Evolutionary conservation across 2,329 filamentous ascomycete species (phyloP).

Genomic region (Fusarium miscanthi): DNA sequence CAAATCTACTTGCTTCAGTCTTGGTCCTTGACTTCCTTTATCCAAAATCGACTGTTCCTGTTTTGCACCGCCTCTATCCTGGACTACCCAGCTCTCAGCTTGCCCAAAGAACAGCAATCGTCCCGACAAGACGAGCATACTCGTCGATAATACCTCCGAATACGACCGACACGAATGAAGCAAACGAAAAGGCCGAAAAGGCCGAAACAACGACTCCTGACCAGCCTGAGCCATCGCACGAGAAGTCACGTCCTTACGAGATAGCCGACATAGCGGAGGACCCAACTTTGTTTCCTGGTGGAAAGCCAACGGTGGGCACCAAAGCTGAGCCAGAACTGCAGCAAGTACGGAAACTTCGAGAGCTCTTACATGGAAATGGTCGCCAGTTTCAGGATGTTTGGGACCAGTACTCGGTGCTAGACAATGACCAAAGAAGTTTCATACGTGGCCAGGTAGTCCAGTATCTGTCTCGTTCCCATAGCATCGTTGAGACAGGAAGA

Average conservation of each 20-base stretch:
- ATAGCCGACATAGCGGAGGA: neutral
- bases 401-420: slow-evolving; percentile 55
- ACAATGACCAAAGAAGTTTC: slow-evolving; percentile 44
- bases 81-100: slow-evolving; percentile 41
- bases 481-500: slow-evolving; percentile 58
- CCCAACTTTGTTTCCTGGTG: neutral
- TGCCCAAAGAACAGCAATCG: slow-evolving; percentile 12
- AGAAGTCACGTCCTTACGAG: neutral
- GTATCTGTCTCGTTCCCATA: slow-evolving; percentile 57
- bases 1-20: slow-evolving; percentile 56
- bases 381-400: slow-evolving; percentile 56
- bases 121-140: slow-evolving; percentile 43
- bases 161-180: neutral
- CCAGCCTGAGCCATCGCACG: neutral
- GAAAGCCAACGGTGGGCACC: neutral
- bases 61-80: slow-evolving; percentile 55
- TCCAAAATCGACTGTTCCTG: slow-evolving; percentile 57
- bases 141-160: slow-evolving; percentile 39
- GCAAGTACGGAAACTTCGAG: slow-evolving; percentile 6
- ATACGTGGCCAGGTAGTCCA: slow-evolving; percentile 51
- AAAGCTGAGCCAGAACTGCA: neutral
- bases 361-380: slow-evolving; percentile 43
- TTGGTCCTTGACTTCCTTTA: slow-evolving; percentile 69
- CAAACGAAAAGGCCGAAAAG: neutral
- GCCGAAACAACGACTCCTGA: neutral